These are phyloP conservation scores for Pestalotiopsis sp. DNA, from an alignment of 2,329 filamentous ascomycete genomes.

Conservation along the genomic window DNA sequence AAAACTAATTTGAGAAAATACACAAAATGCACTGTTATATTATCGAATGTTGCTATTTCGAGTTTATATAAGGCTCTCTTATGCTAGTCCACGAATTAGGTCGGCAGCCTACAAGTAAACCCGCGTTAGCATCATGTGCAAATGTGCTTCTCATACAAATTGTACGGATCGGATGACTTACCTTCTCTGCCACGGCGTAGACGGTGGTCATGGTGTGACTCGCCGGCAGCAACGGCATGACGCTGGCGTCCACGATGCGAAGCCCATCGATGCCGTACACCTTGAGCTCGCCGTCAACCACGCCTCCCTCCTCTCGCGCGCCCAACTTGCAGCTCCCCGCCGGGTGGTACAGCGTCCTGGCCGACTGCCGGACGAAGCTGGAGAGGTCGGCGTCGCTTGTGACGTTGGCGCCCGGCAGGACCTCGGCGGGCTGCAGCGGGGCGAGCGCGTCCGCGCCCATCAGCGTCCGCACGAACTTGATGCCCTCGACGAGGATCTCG, in stretches of 20 bases:
- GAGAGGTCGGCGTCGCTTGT: conserved; percentile 30
- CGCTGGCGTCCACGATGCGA: conserved; percentile 6
- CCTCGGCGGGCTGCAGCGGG: conserved; percentile 36
- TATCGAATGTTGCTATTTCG: neutral
- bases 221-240: conserved; percentile 5
- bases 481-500: conserved; percentile 40
- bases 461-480: conserved; percentile 38
- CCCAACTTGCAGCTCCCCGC: conserved; percentile 11
- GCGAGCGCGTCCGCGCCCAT: conserved; percentile 34
- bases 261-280: neutral
- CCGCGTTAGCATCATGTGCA: neutral
- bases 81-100: neutral
- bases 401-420: conserved; percentile 30
- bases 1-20: neutral
- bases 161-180: neutral
- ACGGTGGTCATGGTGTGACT: conserved; percentile 7
- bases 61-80: neutral
- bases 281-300: conserved; percentile 3
- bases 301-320: conserved; percentile 1
- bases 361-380: neutral
- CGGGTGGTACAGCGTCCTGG: neutral
- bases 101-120: neutral
- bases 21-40: neutral
- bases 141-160: neutral
- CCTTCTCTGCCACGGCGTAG: conserved; percentile 11